Conservation (phyloP, 78 protist species). For the Parvularia atlantis region DNA sequence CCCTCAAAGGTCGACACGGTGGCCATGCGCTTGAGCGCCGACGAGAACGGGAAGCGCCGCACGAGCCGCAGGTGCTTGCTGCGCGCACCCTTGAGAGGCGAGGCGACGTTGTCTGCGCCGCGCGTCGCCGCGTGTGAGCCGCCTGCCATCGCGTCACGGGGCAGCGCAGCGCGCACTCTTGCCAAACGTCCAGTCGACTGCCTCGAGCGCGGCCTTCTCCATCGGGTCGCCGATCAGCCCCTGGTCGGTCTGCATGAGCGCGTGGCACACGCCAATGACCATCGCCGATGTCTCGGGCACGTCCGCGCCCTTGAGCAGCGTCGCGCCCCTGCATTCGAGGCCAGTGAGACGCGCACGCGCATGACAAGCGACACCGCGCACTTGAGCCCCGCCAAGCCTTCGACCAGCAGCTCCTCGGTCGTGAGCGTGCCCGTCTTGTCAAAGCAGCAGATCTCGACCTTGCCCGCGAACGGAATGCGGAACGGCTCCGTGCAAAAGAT, state of each 20-base stretch:
- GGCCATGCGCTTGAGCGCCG: constrained; percentile 82
- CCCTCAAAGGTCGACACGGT: constrained; percentile 28
- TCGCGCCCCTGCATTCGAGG: too few relatives aligned
- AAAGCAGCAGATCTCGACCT: constrained; percentile 88
- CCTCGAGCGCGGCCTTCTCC: constrained; percentile 84
- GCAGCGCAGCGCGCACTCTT: too few relatives aligned
- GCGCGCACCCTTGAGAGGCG: constrained; percentile 16
- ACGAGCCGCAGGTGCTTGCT: constrained; percentile 22
- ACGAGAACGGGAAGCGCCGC: constrained; percentile 59
- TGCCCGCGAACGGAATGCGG: constrained; percentile 97
- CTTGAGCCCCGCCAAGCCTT: constrained; percentile 58
- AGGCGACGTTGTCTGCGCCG: too few relatives aligned
- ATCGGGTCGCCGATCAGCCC: constrained; percentile 90
- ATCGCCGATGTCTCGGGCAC: background rate
- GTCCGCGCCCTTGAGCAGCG: background rate
- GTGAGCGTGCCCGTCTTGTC: constrained; percentile 99
- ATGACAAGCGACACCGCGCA: too few relatives aligned
- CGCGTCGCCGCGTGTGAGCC: too few relatives aligned
- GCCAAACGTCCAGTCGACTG: constrained; percentile 57
- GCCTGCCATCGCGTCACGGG: too few relatives aligned
- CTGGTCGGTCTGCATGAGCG: constrained; percentile 27
- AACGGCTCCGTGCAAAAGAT: constrained; percentile 99
- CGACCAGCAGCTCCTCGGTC: constrained; percentile 67
- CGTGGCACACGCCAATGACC: constrained; percentile 80
- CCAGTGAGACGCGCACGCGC: too few relatives aligned